Base-by-base conservation (phyloP, 179 eudicot genomes). In the Beta macrorhiza region DNA sequence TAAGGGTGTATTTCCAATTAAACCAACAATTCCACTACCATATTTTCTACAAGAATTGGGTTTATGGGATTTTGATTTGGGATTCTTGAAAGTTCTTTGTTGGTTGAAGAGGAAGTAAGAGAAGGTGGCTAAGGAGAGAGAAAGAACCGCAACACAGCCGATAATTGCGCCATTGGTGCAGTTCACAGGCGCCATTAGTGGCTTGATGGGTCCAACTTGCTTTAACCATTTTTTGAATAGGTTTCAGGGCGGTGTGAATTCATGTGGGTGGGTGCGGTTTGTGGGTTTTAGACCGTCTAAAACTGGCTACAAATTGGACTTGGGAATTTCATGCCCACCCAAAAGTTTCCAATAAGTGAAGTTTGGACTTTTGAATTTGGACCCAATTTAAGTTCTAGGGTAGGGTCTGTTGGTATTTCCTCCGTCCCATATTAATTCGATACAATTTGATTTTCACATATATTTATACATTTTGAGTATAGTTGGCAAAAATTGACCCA, bases 1-100 rank as follows among this genome's bases (percentile, higher is more conserved):
- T 63, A 96, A 89, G 71, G 98, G 97, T 19, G 99, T 94, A 76
- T 96, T 91, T 11, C 99, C 98, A 90, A 96, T 91, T 61, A 98
- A 94, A 56, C 78, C 90, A 72, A 90, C 79, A 51, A 96, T 82
- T 42, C 99, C 99, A 61, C 65, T 85, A 20, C 82, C 86, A n/a
- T 68, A 51, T 68, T 86, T 89, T 32, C 81, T 86, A 15, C 45
- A 49, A 37, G 72, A 53, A 20, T 22, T 79, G 70, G 81, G 45
- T 59, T 85, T 87, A 22, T 15, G 80, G 22, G 79, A 49, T 61
- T 81, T 85, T 44, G 51, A 67, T 78, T 53, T 83, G 11, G 81
- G 72, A 6, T 70, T 25, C 72, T 82, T 90, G 9, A 67, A 55
- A 58, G 76, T 52, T 68, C 84, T 79, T 65, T 80, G 63, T 45